Base-by-base conservation (phyloP, 768 basidiomycete species). In the Udeniomyces megalosporus region DNA sequence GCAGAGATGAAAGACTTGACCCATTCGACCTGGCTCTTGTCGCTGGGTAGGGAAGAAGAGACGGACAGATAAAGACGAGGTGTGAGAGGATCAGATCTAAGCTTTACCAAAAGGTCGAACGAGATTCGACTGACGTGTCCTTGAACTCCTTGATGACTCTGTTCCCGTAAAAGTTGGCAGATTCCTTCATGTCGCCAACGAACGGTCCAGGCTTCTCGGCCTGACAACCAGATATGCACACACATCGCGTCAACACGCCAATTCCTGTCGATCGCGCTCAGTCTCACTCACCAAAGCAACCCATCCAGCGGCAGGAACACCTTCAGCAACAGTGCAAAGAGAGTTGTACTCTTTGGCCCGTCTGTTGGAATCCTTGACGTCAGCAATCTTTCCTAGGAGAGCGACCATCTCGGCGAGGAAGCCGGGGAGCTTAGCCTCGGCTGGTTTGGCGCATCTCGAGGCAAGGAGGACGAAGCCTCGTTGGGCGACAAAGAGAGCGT, bases 61-160 rank as follows among this genome's bases (percentile, higher is more conserved):
- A 42, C 17, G 10, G 38, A 42, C 38, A 42, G 38, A 42, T 42
- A 8, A 42, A 17, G 10, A 42, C 8, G 38, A 42, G 10, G 10
- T 8, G 8, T 42, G 10, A 17, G 10, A 42, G 8, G 34, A 1
- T 22, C 24, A 53, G 20, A 10, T 15, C 24, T 15, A 20, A 24
- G 35, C 3, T 24, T 12, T 11, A 15, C n/a, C 29, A 32, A 6
- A 17, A 20, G 26, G 22, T 59, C 32, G 45, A 47, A 24, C 15
- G 31, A n/a, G 1, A 20, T 15, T n/a, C 34, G 2, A 70, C 85
- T 61, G 64, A 90, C 93, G 88, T 88, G 7, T 88, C 87, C 73
- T 89, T 97, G 78, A 80, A 88, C 66, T 92, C 88, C 73, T 90
- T 88, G 74, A 90, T 83, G 50, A 97, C 80, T 62, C 84, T 82